Percentiles rank a stretch among this genome's conserved stretches.
Conservation (phyloP, 768 basidiomycete genomes). For the Kwoniella botswanensis region DNA sequence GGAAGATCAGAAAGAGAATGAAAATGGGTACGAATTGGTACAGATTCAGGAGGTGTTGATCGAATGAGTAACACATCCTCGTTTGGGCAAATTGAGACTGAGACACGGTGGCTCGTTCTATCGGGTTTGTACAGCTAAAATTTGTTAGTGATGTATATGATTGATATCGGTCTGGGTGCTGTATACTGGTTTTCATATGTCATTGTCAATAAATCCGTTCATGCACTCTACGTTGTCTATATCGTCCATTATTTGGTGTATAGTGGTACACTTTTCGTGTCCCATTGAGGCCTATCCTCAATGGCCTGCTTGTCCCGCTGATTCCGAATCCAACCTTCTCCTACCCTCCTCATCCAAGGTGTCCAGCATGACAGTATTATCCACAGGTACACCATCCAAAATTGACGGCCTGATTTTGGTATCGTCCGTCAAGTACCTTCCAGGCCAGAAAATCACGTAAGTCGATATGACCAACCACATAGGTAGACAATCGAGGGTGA, state of each 20-base stretch:
- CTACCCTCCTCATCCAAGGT: background rate
- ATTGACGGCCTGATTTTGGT: constrained; percentile 1
- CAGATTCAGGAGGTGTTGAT: background rate
- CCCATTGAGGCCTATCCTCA: background rate
- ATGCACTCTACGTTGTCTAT: no score
- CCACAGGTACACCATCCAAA: background rate
- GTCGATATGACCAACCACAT: constrained; percentile 49
- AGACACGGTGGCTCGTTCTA: background rate
- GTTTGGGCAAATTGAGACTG: no score
- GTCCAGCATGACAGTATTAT: background rate
- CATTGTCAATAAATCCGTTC: no score
- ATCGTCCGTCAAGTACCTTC: constrained; percentile 38
- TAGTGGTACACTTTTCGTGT: no score
- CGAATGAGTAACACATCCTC: background rate
- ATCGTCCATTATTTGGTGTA: no score
- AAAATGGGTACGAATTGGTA: background rate
- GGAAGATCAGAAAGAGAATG: background rate
- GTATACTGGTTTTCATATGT: background rate
- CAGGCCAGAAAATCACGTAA: constrained; percentile 55
- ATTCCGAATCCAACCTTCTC: background rate
- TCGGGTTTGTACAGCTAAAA: background rate
- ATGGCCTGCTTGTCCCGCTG: background rate
- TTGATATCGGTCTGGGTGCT: background rate
- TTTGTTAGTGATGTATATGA: background rate
- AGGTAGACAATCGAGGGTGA: constrained; percentile 54